phyloP scores from a whole-genome alignment of 768 basidiomycete species.

The Leucocoprinus birnbaumii region DNA sequence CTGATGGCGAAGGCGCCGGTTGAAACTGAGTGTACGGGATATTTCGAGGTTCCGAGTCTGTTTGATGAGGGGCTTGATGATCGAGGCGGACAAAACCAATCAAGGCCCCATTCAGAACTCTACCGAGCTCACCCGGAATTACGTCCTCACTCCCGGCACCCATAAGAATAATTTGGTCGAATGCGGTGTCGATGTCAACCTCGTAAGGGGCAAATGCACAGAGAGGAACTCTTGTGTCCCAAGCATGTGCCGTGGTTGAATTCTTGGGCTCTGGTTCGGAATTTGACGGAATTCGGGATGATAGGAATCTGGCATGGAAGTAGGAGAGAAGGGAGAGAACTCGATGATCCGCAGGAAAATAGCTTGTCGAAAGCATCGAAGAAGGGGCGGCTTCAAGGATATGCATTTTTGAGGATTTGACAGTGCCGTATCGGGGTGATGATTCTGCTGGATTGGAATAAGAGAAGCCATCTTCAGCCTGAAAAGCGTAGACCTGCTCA shows the following conservation, averaged over 20 bases:
- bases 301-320: constrained; percentile 53
- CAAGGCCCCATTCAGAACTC: constrained; percentile 77
- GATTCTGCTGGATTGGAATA: neutral
- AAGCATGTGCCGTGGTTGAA: constrained; percentile 41
- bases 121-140: constrained; percentile 58
- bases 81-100: constrained; percentile 61
- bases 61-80: neutral
- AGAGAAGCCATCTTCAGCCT: constrained; percentile 19
- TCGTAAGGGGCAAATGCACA: constrained; percentile 71
- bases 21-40: constrained; percentile 61
- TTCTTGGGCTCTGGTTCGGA: constrained; percentile 7
- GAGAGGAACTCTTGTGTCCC: constrained; percentile 71
- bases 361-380: constrained; percentile 39
- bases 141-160: constrained; percentile 84
- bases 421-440: neutral
- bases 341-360: constrained; percentile 67
- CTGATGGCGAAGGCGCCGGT: constrained; percentile 50
- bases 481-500: constrained; percentile 55
- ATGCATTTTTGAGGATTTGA: constrained; percentile 21
- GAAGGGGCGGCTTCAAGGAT: constrained; percentile 43
- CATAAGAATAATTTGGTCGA: constrained; percentile 63
- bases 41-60: neutral
- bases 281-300: constrained; percentile 11
- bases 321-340: constrained; percentile 72
- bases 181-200: constrained; percentile 51